A percentile compares a stretch with the other conserved stretches of the same genome.
Evolutionary conservation across 2,329 filamentous ascomycete species (phyloP).

Genomic region (Aspergillus ustus): DNA sequence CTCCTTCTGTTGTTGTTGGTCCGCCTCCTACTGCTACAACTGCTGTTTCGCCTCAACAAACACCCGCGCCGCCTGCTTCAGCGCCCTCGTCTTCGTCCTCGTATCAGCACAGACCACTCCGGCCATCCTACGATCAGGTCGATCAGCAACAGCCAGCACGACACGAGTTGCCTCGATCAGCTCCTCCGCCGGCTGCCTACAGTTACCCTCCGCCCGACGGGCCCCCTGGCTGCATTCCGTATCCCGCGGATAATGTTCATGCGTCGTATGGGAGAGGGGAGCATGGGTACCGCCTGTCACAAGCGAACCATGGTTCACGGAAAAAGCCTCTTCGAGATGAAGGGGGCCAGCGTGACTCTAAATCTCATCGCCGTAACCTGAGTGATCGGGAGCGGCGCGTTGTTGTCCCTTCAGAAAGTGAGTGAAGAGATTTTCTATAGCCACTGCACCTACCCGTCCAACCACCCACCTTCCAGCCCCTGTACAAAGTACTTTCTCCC

Average conservation of each 20-base stretch:
- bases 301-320: conserved; percentile 27
- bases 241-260: conserved; percentile 25
- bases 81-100: conserved; percentile 13
- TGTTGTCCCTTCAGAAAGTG: conserved; percentile 35
- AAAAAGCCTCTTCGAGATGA: conserved; percentile 26
- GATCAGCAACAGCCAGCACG: conserved; percentile 12
- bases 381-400: conserved; percentile 23
- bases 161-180: conserved; percentile 22
- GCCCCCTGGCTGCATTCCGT: conserved; percentile 16
- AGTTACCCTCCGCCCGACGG: conserved; percentile 15
- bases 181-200: conserved; percentile 14
- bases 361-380: conserved; percentile 15
- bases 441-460: background rate
- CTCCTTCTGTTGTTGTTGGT: conserved; percentile 20
- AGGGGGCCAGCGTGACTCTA: conserved; percentile 14
- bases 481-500: background rate
- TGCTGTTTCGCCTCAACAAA: conserved; percentile 25
- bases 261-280: conserved; percentile 29
- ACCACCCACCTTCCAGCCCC: background rate
- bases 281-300: conserved; percentile 27
- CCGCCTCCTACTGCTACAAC: conserved; percentile 26
- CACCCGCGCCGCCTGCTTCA: conserved; percentile 4
- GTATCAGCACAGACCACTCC: conserved; percentile 15
- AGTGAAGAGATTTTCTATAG: conserved; percentile 11
- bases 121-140: conserved; percentile 13